Conservation (phyloP, 2,329 filamentous ascomycete species). For the Trichophyton equinum region DNA sequence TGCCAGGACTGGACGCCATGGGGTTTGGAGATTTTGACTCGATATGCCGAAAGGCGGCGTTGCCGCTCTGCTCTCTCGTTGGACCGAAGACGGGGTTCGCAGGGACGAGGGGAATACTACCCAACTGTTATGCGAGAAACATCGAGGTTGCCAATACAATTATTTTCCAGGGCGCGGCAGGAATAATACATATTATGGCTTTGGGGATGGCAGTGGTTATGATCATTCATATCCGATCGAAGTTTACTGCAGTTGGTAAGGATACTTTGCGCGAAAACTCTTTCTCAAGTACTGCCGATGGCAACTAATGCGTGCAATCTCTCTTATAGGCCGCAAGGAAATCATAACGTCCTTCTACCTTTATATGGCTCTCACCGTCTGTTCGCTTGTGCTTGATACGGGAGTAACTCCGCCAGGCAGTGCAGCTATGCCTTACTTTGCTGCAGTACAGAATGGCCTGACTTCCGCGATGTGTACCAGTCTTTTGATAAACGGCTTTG, state of each 20-base stretch:
- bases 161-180: slow-evolving; percentile 87
- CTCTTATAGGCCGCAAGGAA: slow-evolving; percentile 47
- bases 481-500: slow-evolving; percentile 91
- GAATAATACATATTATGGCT: slow-evolving; percentile 82
- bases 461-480: slow-evolving; percentile 76
- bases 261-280: slow-evolving; percentile 8
- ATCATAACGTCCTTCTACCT: slow-evolving; percentile 92
- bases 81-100: slow-evolving; percentile 51
- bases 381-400: slow-evolving; percentile 81
- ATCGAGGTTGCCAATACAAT: slow-evolving; percentile 96
- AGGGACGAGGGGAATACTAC: slow-evolving; percentile 66
- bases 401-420: slow-evolving; percentile 80
- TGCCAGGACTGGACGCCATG: slow-evolving; percentile 42
- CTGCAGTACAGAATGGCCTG: slow-evolving; percentile 73
- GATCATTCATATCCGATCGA: slow-evolving; percentile 91
- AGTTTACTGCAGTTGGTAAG: slow-evolving; percentile 94
- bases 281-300: background rate
- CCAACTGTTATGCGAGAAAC: slow-evolving; percentile 84
- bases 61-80: slow-evolving; percentile 78
- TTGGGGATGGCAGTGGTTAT: slow-evolving; percentile 91
- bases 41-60: slow-evolving; percentile 71
- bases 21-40: slow-evolving; percentile 82
- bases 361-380: slow-evolving; percentile 79
- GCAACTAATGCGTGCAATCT: slow-evolving; percentile 2
- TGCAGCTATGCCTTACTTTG: slow-evolving; percentile 76